Base-by-base conservation (phyloP, 2,329 filamentous ascomycete species). In the Orbilia ellipsospora region DNA sequence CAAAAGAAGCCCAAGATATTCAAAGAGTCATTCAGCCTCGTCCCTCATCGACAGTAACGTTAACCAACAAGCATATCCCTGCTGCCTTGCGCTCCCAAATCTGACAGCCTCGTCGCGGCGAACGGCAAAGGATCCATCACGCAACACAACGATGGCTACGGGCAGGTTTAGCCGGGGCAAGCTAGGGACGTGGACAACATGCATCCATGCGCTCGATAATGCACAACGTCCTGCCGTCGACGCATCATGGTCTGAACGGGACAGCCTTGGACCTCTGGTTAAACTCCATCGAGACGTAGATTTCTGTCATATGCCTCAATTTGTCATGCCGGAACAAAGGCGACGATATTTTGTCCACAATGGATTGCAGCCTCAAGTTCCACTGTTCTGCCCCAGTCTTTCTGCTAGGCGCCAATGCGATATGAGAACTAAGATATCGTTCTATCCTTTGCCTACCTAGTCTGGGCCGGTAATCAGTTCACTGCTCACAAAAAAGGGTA, bases 161-260 rank as follows among this genome's bases (percentile, higher is more conserved):
- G 54, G 68, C 55, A 73, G 18, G 68, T 73, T 73, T 73, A 73
- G n/a, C 45, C 68, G 68, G 54, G 59, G 55, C 36, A 13, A 2
- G 54, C 28, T n/a, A n/a, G 13, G 20, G 12, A 18, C 2, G 44
- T 48, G 10, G 15, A 15, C 59, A 42, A 51, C 66, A 59, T 52
- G 28, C 40, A 31, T 42, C 12, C 20, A 4, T 59, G 42, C 31
- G 5, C 18, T 28, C 6, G 62, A 36, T 56, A 56, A 52, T 59
- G 52, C 59, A 72, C 40, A 18, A 51, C 23, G 42, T 45, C 60
- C 44, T 64, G 67, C 67, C 67, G 67, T 72, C 26, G 18, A 44
- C 64, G 67, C 67, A 65, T 72, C 54, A 48, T 69, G 36, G 16
- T 12, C n/a, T 52, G 10, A 23, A 45, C 44, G 44, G 16, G 8